These are phyloP conservation scores for Claviceps fusiformis DNA, from an alignment of 2,329 filamentous ascomycete genomes.

Conservation along the genomic window DNA sequence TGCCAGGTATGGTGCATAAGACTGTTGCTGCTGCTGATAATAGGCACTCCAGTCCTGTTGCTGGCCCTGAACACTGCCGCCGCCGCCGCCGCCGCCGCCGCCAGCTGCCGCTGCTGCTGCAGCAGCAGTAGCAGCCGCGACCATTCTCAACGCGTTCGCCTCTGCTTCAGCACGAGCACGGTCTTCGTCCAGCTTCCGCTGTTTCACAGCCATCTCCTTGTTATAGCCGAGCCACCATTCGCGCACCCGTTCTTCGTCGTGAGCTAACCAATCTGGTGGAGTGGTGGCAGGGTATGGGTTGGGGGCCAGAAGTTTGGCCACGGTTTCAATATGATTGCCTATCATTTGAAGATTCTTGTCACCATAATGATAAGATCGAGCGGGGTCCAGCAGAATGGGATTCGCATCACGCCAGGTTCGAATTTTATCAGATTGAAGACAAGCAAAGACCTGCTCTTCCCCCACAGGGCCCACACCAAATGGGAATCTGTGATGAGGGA, in stretches of 20 bases:
- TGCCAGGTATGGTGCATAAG: slow-evolving; percentile 29
- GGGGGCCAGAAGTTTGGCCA: slow-evolving; percentile 27
- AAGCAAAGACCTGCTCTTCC: slow-evolving; percentile 27
- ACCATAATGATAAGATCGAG: slow-evolving; percentile 23
- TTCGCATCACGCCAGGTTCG: slow-evolving; percentile 29
- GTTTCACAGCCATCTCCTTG: slow-evolving; percentile 23
- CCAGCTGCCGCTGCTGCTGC: slow-evolving; percentile 3
- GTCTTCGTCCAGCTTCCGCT: slow-evolving; percentile 26
- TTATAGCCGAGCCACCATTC: slow-evolving; percentile 41
- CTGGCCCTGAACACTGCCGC: slow-evolving; percentile 6
- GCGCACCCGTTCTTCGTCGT: slow-evolving; percentile 30
- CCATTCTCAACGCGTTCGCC: slow-evolving; percentile 15
- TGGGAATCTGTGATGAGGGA: slow-evolving; percentile 14
- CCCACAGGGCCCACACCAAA: slow-evolving; percentile 19
- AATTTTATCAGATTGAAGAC: slow-evolving; percentile 30
- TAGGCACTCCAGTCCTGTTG: slow-evolving; percentile 17
- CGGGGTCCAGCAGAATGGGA: slow-evolving; percentile 21
- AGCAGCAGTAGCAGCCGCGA: slow-evolving; percentile 7
- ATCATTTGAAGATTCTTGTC: slow-evolving; percentile 30
- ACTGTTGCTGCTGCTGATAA: slow-evolving; percentile 14
- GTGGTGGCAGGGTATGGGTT: slow-evolving; percentile 36
- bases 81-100: slow-evolving; percentile 1
- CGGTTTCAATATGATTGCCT: slow-evolving; percentile 27
- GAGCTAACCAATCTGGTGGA: slow-evolving; percentile 38
- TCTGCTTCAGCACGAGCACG: slow-evolving; percentile 21